Conservation (phyloP, 805 yeast species). For the Priceomyces castillae region DNA sequence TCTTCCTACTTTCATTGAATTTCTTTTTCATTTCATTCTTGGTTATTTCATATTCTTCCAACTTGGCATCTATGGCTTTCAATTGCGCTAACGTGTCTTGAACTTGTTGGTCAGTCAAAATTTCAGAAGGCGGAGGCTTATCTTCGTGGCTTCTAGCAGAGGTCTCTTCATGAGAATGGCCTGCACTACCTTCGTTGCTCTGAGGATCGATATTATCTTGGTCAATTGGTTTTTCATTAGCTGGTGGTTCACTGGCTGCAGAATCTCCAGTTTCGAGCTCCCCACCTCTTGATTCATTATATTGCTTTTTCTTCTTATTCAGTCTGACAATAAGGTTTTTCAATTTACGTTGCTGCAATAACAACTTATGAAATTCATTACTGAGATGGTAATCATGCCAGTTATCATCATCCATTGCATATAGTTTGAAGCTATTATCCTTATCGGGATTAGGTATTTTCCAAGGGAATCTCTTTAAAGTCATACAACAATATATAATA, state of each 20-base stretch:
- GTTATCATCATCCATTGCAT: constrained; percentile 75
- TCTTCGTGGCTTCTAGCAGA: constrained; percentile 12
- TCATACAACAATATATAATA: constrained; percentile 89
- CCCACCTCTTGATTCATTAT: constrained; percentile 11
- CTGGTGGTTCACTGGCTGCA: background rate
- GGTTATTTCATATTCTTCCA: constrained; percentile 35
- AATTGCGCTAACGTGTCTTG: constrained; percentile 32
- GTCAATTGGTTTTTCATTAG: constrained; percentile 4
- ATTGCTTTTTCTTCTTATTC: constrained; percentile 39
- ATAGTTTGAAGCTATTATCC: constrained; percentile 80
- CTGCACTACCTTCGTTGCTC: background rate
- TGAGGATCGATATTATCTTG: background rate
- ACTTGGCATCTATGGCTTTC: constrained; percentile 34
- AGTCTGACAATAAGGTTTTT: constrained; percentile 45
- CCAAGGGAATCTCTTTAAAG: constrained; percentile 91
- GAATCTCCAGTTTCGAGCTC: background rate
- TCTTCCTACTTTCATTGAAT: constrained; percentile 22
- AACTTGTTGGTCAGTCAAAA: constrained; percentile 31
- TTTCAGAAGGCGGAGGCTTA: constrained; percentile 10
- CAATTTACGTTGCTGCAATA: constrained; percentile 57
- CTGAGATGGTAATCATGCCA: constrained; percentile 74
- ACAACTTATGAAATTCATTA: constrained; percentile 67
- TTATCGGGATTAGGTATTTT: constrained; percentile 74
- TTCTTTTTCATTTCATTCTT: constrained; percentile 34
- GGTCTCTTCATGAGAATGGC: constrained; percentile 4